phyloP scores from a whole-genome alignment of 1,284 basidiomycete species.

The Lignosus rhinocerotis region DNA sequence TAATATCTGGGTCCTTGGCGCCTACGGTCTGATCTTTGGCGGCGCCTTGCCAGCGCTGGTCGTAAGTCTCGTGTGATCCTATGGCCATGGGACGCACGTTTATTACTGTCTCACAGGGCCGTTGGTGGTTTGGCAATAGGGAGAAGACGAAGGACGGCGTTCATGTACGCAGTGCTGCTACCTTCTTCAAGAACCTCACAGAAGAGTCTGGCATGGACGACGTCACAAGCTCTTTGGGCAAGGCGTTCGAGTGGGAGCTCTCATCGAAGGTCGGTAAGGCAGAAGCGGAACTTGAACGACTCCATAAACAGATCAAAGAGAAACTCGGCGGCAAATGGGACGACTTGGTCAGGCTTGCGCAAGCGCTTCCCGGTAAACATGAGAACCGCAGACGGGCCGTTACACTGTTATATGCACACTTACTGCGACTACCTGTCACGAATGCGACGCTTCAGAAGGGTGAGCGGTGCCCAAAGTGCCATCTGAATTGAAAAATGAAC shows the following conservation, averaged over 20 bases:
- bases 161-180: conserved; percentile 80
- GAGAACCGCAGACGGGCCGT: conserved; percentile 54
- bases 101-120: conserved; percentile 50
- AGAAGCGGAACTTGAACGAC: conserved; percentile 49
- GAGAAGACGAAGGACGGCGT: conserved; percentile 93
- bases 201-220: conserved; percentile 82
- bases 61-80: conserved; percentile 41
- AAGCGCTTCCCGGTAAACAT: conserved; percentile 34
- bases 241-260: conserved; percentile 67
- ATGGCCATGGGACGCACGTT: not conserved
- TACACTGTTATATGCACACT: conserved; percentile 83
- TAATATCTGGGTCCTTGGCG: conserved; percentile 86
- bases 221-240: conserved; percentile 74
- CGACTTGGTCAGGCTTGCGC: conserved; percentile 44
- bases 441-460: conserved; percentile 63
- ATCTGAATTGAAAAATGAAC: not conserved
- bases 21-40: conserved; percentile 89
- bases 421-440: conserved; percentile 73
- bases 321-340: conserved; percentile 56
- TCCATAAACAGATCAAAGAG: conserved; percentile 59
- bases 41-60: conserved; percentile 86
- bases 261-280: conserved; percentile 24
- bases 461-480: conserved; percentile 33
- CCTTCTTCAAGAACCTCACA: conserved; percentile 86
- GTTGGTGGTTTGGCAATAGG: conserved; percentile 98